Evolutionary conservation across 495 filamentous ascomycete genomes (phyloP).

Genomic region (Aspergillus sclerotioniger): DNA sequence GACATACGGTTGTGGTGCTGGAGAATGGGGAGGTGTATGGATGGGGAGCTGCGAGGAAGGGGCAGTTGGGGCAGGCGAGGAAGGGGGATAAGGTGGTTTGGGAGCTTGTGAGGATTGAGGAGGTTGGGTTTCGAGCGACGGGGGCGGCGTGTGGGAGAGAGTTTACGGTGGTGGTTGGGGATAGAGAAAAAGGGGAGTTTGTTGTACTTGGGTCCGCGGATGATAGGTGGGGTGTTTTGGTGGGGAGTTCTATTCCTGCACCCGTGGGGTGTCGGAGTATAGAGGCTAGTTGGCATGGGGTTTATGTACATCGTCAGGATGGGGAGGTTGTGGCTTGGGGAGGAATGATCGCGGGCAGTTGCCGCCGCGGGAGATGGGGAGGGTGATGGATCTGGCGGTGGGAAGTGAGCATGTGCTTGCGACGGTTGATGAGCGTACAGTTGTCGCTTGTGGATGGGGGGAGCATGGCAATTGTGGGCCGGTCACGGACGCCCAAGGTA

Average conservation of each 20-base stretch:
- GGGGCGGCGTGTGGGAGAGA: constrained; percentile 73
- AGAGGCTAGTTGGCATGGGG: constrained; percentile 75
- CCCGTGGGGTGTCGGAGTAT: constrained; percentile 35
- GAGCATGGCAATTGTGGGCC: constrained; percentile 96
- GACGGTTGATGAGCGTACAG: constrained; percentile 53
- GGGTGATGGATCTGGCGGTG: constrained; percentile 58
- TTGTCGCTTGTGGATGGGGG: constrained; percentile 90
- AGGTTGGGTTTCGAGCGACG: constrained; percentile 50
- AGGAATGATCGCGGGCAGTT: constrained; percentile 82
- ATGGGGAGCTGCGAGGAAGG: constrained; percentile 84
- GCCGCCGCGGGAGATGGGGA: constrained; percentile 54
- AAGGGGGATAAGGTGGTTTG: constrained; percentile 45
- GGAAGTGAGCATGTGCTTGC: constrained; percentile 87
- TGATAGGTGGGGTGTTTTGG: constrained; percentile 63
- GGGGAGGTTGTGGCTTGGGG: constrained; percentile 47
- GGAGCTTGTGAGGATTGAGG: constrained; percentile 57
- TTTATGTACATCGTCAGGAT: constrained; percentile 60
- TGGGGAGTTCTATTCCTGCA: constrained; percentile 32
- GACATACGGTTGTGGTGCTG: constrained; percentile 71
- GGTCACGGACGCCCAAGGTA: constrained; percentile 54
- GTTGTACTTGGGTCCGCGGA: constrained; percentile 57
- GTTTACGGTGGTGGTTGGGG: constrained; percentile 70
- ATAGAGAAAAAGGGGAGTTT: constrained; percentile 51
- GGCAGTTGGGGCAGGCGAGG: constrained; percentile 64
- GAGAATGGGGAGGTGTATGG: constrained; percentile 76